Evolutionary conservation across 192 early-diverging fungal species (phyloP).

Genomic region (Geosiphon pyriformis): DNA sequence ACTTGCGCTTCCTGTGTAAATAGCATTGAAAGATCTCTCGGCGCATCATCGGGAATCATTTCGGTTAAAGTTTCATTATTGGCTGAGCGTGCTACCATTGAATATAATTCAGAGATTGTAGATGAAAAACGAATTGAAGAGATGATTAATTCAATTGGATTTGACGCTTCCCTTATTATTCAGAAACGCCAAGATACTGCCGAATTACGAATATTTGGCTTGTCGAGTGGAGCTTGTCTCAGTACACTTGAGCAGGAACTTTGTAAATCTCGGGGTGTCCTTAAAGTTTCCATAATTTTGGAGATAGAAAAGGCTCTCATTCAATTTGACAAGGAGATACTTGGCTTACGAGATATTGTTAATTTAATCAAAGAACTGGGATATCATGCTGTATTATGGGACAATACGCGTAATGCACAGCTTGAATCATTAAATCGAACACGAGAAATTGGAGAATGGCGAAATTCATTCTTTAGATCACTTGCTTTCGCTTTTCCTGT

Average conservation of each 20-base stretch:
- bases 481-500: slow-evolving; percentile 78
- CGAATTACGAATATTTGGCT: slow-evolving; percentile 87
- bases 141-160: slow-evolving; percentile 67
- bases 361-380: slow-evolving; percentile 76
- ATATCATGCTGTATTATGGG: slow-evolving; percentile 67
- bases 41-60: slow-evolving; percentile 52
- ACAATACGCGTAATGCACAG: slow-evolving; percentile 65
- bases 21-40: slow-evolving; percentile 70
- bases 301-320: slow-evolving; percentile 70
- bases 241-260: slow-evolving; percentile 71
- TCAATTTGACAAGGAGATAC: slow-evolving; percentile 55
- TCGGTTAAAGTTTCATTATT: slow-evolving; percentile 79
- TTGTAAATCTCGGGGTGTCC: slow-evolving; percentile 50
- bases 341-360: slow-evolving; percentile 77
- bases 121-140: slow-evolving; percentile 50
- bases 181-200: slow-evolving; percentile 45
- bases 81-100: slow-evolving; percentile 73
- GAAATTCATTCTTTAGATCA: slow-evolving; percentile 55
- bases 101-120: slow-evolving; percentile 49
- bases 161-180: slow-evolving; percentile 57
- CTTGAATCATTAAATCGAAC: slow-evolving; percentile 83
- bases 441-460: slow-evolving; percentile 81
- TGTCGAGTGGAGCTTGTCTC: slow-evolving; percentile 83
- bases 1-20: slow-evolving; percentile 93
- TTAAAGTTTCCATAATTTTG: slow-evolving; percentile 66